phyloP scores from a whole-genome alignment of 352 stramenopile species.

The Peronosclerospora sorghi region DNA sequence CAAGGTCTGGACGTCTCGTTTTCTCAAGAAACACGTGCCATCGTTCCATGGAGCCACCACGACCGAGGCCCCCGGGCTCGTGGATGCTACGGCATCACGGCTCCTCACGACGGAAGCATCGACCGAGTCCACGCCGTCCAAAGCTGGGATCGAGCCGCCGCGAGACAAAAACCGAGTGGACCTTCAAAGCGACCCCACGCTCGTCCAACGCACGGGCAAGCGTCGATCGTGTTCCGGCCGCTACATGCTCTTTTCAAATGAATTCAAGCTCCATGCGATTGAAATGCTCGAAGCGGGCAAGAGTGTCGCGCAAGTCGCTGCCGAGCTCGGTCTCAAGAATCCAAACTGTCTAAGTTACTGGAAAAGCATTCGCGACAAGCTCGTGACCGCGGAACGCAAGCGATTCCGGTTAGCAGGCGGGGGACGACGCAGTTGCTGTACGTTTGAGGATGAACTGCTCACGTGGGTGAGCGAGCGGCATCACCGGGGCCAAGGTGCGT shows the following conservation, averaged over 20 bases:
- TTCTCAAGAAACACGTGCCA: slow-evolving; percentile 54
- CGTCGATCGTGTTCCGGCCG: slow-evolving; percentile 32
- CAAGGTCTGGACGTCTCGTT: slow-evolving; percentile 51
- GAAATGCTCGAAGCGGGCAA: slow-evolving; percentile 60
- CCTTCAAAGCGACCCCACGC: background rate
- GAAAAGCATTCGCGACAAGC: slow-evolving; percentile 68
- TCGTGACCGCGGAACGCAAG: slow-evolving; percentile 60
- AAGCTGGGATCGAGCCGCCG: background rate
- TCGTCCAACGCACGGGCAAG: slow-evolving; percentile 19
- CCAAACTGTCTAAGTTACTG: slow-evolving; percentile 65
- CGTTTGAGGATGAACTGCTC: slow-evolving; percentile 66
- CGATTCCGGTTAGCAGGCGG: slow-evolving; percentile 56
- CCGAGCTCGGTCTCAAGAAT: slow-evolving; percentile 58
- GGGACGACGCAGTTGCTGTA: slow-evolving; percentile 51
- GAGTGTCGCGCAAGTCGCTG: slow-evolving; percentile 40
- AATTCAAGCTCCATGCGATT: slow-evolving; percentile 69
- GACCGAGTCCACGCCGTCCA: too few species aligned
- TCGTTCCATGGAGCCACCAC: background rate
- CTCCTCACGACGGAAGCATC: too few species aligned
- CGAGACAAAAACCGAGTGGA: too few species aligned
- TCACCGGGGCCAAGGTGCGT: slow-evolving; percentile 39
- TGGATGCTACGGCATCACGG: background rate
- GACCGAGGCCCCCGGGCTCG: background rate
- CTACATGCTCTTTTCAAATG: slow-evolving; percentile 66
- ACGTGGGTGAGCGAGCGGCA: slow-evolving; percentile 60